Conservation (phyloP, 805 yeast genomes). For the Cyberlindnera amylophila region DNA sequence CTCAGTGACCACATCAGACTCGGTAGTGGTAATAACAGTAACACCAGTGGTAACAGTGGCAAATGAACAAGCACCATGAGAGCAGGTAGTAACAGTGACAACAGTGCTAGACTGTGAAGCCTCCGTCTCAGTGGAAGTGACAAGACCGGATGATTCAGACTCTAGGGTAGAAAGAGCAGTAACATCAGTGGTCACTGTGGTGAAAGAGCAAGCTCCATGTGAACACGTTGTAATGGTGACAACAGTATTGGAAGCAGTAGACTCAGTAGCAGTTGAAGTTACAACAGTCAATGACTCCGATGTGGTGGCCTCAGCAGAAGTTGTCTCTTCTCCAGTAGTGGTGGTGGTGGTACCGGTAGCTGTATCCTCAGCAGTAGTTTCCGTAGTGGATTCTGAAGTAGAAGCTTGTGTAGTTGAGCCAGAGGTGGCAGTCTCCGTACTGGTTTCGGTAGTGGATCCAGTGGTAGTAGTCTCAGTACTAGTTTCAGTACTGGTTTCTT, state of each 20-base stretch:
- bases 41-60: not conserved
- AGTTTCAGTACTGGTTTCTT: not conserved
- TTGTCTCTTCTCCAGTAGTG: too few relatives aligned
- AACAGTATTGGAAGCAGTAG: not conserved
- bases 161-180: too few relatives aligned
- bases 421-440: not conserved
- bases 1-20: not conserved
- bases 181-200: not conserved
- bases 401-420: not conserved
- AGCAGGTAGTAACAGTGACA: not conserved
- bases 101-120: not conserved
- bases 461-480: not conserved
- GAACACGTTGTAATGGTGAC: slow-evolving; percentile 3
- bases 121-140: not conserved
- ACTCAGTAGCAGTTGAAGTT: slow-evolving; percentile 6
- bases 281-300: not conserved
- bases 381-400: slow-evolving; percentile 1
- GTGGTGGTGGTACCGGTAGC: not conserved
- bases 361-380: not conserved
- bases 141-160: not conserved
- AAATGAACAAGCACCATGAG: not conserved
- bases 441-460: slow-evolving; percentile 2
- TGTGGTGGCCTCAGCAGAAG: slow-evolving; percentile 7
- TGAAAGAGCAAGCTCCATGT: not conserved
- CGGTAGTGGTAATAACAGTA: not conserved